phyloP scores from a whole-genome alignment of 2,329 filamentous ascomycete species.

The Penicillium fuscoglaucum region DNA sequence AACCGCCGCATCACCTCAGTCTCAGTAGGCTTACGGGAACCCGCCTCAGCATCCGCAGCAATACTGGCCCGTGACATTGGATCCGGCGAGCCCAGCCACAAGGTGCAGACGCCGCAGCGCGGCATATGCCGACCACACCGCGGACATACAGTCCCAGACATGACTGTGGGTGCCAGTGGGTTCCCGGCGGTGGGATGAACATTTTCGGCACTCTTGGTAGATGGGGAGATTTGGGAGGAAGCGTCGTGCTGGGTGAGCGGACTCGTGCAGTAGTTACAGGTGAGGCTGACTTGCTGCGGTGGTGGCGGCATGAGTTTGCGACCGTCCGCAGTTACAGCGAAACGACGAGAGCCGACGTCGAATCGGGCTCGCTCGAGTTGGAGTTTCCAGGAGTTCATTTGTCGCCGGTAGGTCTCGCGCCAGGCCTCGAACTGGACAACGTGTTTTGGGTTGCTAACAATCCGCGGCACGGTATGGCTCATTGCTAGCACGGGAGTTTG shows the following conservation, averaged over 20 bases:
- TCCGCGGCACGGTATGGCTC: conserved; percentile 59
- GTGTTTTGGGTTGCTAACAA: conserved; percentile 55
- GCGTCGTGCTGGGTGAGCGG: conserved; percentile 53
- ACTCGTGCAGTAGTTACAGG: conserved; percentile 61
- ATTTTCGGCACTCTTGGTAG: conserved; percentile 31
- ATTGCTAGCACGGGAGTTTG: conserved; percentile 64
- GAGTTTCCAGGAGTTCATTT: conserved; percentile 63
- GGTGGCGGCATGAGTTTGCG: conserved; percentile 51
- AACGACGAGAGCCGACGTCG: conserved; percentile 57
- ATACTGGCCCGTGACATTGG: conserved; percentile 47
- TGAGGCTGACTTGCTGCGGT: conserved; percentile 56
- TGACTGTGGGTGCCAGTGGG: conserved; percentile 36
- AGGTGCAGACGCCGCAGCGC: conserved; percentile 61
- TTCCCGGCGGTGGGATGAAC: conserved; percentile 38
- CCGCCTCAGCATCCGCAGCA: conserved; percentile 35
- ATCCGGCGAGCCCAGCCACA: conserved; percentile 62
- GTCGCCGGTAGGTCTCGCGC: conserved; percentile 61
- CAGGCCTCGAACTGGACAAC: conserved; percentile 58
- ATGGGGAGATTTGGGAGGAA: conserved; percentile 31
- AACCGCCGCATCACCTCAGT: conserved; percentile 55
- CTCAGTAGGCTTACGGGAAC: conserved; percentile 28
- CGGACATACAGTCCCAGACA: conserved; percentile 58
- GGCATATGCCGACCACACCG: conserved; percentile 64
- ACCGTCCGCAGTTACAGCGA: conserved; percentile 53
- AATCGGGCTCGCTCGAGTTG: conserved; percentile 61